phyloP scores from a whole-genome alignment of 2,329 filamentous ascomycete genomes.

The Xylariomycetidae sp. region DNA sequence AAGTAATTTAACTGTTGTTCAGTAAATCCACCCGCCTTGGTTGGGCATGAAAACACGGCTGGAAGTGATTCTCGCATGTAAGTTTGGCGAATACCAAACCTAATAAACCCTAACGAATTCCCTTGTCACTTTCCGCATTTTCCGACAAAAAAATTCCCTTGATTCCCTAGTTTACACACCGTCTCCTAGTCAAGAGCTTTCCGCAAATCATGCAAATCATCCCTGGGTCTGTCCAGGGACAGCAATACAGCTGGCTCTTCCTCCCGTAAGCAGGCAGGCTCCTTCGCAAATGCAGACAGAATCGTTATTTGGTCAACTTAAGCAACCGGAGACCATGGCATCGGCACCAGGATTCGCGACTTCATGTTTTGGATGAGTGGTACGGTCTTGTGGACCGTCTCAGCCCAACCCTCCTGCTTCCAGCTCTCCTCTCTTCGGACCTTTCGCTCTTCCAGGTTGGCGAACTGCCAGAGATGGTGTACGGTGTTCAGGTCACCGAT shows the following conservation, averaged over 20 bases:
- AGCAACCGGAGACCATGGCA: conserved; percentile 93
- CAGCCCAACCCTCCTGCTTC: conserved; percentile 90
- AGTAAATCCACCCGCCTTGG: no score
- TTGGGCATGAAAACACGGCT: no score
- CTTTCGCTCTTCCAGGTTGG: conserved; percentile 91
- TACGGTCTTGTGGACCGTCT: conserved; percentile 97
- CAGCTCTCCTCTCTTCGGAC: conserved; percentile 89
- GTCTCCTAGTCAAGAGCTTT: neutral
- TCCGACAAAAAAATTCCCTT: no score
- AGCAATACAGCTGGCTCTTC: no score
- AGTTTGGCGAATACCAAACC: no score
- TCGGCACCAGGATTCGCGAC: conserved; percentile 85
- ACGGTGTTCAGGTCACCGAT: conserved; percentile 97
- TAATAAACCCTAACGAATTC: no score
- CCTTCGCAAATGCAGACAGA: no score
- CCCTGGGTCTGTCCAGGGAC: neutral
- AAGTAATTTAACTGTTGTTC: no score
- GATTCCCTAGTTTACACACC: no score
- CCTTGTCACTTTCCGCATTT: no score
- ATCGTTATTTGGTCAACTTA: conserved; percentile 35
- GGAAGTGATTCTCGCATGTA: no score
- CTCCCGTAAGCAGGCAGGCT: no score
- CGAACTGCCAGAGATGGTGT: conserved; percentile 98
- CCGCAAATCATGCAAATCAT: neutral
- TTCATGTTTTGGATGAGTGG: conserved; percentile 96